Evolutionary conservation across 306 rosid genomes (phyloP), one percentile per base, ranked within the genome.

Genomic region (Medicago truncatula): DNA sequence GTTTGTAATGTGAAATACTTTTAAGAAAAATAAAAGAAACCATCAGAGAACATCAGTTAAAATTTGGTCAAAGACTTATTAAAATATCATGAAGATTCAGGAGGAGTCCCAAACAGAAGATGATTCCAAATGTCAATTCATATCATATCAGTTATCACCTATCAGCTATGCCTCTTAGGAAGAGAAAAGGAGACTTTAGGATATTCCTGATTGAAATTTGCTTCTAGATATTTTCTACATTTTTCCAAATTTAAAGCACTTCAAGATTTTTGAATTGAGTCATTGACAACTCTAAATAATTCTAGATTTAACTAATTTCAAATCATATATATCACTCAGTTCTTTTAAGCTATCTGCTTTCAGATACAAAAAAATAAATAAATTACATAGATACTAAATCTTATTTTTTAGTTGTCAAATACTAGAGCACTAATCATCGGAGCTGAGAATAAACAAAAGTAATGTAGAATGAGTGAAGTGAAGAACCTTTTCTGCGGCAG

Each of bases 401-500:
- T 63, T 52, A 63, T 39, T 16, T 79, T 28, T 44, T 23, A 8
- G 2, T 20, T 41, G 25, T 47, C 43, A 68, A 23, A 66, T 17
- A 44, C 9, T 52, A 44, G n/a, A 56, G 31, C 20, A 9, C 41
- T 47, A 53, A 50, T 4, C 9, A 58, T 41, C 18, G 41, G 5
- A 56, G 47, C 41, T 39, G 46, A 67, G 49, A 41, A 21, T 53
- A 56, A 12, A 58, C 7, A 70, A 54, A 70, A 74, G 62, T 7
- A 21, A 36, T n/a, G 38, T n/a, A 15, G 18, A 13, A 74, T 18
- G 43, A 62, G 70, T 21, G 40, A 58, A 73, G 57, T n/a, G 78
- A 81, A 61, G 36, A 73, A 91, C 97, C 97, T 91, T 87, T n/a
- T 91, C 95, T 1, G 96, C 96, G n/a, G 98, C 95, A 78, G 91